Base-by-base conservation (phyloP, 352 stramenopile genomes). In the Phytophthora sp. region DNA sequence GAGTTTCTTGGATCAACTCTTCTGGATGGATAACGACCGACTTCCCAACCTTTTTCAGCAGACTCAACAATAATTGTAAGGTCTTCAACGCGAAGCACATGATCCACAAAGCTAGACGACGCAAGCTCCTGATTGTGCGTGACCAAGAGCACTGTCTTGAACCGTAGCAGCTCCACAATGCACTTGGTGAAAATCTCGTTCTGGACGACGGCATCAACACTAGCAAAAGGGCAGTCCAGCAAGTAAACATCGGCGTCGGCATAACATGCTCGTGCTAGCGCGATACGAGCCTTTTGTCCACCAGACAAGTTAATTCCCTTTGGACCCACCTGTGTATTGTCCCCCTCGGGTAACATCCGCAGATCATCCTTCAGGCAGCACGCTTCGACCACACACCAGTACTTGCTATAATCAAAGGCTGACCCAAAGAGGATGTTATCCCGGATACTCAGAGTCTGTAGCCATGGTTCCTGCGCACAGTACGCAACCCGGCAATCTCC, bases 371-470 rank as follows among this genome's bases (percentile, higher is more conserved):
- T 67, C 24, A 84, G 53, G 54, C 76, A 84, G 23, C 84, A 93
- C 0, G 81, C 83, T 21, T 81, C 79, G 4, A 94, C 46, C 45
- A 93, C 82, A 20, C 66, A 85, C 71, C 74, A 79, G 71, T 95
- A 93, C 30, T 76, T 76, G 9, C 68, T 71, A 27, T 67, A 69
- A 57, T 96, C 74, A 45, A 89, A 95, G 7, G 69, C 57, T 21
- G 81, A 82, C 4, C 95, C 94, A 77, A 99, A 99, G 6, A 99
- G 67, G 59, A 99, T 97, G 74, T 99, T 99, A 23, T 98, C 91
- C n/a, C 88, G 84, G 3, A 99, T 77, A 20, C 88, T 98, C 27
- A 92, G 93, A 64, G 99, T 99, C 71, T 99, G 89, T 54, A 99
- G 97, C 84, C 98, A 99, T 26, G 96, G 85, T 16, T 88, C 85